Evolutionary conservation across 2,329 filamentous ascomycete species (phyloP).

Genomic region (Domatiomyces catenatus): DNA sequence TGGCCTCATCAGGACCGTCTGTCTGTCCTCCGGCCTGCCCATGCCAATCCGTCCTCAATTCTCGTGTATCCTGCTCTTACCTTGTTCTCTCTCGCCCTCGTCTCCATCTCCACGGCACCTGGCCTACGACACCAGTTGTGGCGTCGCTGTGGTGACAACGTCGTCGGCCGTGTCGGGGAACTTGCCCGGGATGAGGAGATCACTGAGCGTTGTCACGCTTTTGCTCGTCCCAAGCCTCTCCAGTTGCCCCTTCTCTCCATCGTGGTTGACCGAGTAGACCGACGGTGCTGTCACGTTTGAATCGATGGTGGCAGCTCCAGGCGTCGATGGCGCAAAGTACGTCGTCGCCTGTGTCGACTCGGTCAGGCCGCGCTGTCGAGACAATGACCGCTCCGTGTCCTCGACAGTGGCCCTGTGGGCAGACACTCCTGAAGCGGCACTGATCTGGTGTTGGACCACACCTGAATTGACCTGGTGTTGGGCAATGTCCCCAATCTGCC

Average conservation of each 20-base stretch:
- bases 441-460: constrained; percentile 1
- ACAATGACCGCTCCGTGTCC: background rate
- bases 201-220: constrained; percentile 43
- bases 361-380: constrained; percentile 9
- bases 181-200: constrained; percentile 55
- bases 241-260: constrained; percentile 8
- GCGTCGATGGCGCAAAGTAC: constrained; percentile 4
- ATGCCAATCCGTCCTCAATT: too few relatives aligned
- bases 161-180: constrained; percentile 31
- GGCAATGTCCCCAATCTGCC: background rate
- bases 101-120: background rate
- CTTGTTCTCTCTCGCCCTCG: too few relatives aligned
- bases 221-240: constrained; percentile 23
- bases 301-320: background rate
- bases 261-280: constrained; percentile 7
- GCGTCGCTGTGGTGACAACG: too few relatives aligned
- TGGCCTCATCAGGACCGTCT: too few relatives aligned
- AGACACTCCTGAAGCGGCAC: background rate
- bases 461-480: background rate
- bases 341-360: constrained; percentile 10
- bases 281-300: constrained; percentile 6
- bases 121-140: background rate
- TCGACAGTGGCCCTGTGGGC: too few relatives aligned
- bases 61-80: too few relatives aligned
- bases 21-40: too few relatives aligned